Evolutionary conservation across 768 basidiomycete genomes (phyloP), one percentile per base, ranked within the genome.

Genomic region (Suillus clintonianus): DNA sequence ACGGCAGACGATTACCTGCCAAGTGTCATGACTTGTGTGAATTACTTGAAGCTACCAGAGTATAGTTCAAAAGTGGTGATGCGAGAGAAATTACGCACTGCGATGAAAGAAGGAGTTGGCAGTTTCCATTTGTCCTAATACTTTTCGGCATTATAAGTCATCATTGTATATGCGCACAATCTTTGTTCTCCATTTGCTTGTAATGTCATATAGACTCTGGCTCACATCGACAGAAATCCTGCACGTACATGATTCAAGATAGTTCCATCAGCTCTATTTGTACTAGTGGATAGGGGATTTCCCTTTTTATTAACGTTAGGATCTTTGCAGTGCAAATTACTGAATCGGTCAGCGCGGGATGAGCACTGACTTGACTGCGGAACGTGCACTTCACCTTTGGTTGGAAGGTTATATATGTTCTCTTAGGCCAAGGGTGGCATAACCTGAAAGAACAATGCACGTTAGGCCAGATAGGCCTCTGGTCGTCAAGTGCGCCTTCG

Each of bases 11-110:
- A 97, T 72, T 96, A 97, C 73, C 82, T 99, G 34, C 96, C 96
- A 0, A 96, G 94, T 70, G 96, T 98, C 36, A 99, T 99, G 97
- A 99, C 97, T 4, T 99, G 97, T 76, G 96, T 95, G 64, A 95
- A 95, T 77, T 97, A 95, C 73, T 80, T 99, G 72, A 99, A 99
- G 77, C 81, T 98, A 67, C 97, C 97, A 0, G 95, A 98, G 71
- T 99, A 99, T 75, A 94, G 92, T 62, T 89, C 90, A 32, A 95
- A 92, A 77, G 84, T 81, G 41, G 87, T 93, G 43, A 90, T 99
- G 88, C 83, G 80, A 70, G 88, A 92, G 75, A 97, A 95, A 74
- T 77, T 99, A 68, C 81, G 82, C 59, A 82, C 86, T 37, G 97
- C 97, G 42, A 93, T 97, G 81, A 86, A 87, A 69, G 97, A 99